phyloP scores from a whole-genome alignment of 176 grass and related monocot genomes.

The Carex myosuroides region DNA sequence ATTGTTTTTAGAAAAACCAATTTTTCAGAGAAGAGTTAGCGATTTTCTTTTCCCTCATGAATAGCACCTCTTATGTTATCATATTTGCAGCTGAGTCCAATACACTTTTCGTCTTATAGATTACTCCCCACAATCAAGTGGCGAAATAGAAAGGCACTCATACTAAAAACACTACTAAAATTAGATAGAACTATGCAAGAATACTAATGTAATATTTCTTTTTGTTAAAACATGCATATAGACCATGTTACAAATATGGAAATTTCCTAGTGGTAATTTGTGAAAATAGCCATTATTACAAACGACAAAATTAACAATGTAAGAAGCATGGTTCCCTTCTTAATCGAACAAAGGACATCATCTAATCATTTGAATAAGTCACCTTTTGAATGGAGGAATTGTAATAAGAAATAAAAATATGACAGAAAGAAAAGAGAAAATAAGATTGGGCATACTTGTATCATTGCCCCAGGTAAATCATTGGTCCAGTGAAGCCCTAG shows the following conservation, averaged over 20 bases:
- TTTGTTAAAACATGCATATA: not conserved
- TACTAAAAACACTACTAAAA: not conserved
- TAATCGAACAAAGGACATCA: not conserved
- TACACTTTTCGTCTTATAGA: not conserved
- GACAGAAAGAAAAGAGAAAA: not conserved
- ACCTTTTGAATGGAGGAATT: not conserved
- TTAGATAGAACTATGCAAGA: not conserved
- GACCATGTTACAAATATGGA: not conserved
- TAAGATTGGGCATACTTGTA: conserved; percentile 49
- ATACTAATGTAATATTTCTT: not conserved
- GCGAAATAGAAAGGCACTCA: not conserved
- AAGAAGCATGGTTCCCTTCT: not conserved
- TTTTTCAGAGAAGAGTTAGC: conserved; percentile 2
- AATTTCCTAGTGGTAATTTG: not conserved
- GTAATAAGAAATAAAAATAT: not conserved
- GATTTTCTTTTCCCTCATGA: not conserved
- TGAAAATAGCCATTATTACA: not conserved
- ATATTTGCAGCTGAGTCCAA: not conserved
- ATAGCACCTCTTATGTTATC: not conserved
- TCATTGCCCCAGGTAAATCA: conserved; percentile 95
- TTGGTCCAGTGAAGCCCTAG: conserved; percentile 98
- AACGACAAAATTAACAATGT: not conserved
- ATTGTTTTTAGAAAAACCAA: conserved; percentile 19
- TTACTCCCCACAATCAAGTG: not conserved
- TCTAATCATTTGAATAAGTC: not conserved